These are phyloP conservation scores for Betula pendula DNA, from an alignment of 306 rosid genomes.

Conservation along the genomic window DNA sequence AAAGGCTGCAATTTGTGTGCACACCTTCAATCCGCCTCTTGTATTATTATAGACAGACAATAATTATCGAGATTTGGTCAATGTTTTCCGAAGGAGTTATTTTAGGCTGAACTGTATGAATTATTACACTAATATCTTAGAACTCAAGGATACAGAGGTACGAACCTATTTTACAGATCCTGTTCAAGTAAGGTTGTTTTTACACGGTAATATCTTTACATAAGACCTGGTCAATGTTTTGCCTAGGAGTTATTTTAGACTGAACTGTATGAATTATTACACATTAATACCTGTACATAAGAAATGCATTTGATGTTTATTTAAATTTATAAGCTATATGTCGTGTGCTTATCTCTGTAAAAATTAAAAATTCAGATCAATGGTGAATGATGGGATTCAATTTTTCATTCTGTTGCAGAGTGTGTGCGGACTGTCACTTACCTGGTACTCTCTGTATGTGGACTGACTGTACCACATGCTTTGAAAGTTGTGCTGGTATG, in stretches of 20 bases:
- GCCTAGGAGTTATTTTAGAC: too few relatives aligned
- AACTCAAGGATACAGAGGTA: too few relatives aligned
- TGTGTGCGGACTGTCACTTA: slow-evolving; percentile 97
- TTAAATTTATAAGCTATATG: neutral
- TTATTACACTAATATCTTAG: too few relatives aligned
- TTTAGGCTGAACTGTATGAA: slow-evolving; percentile 1
- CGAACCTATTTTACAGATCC: too few relatives aligned
- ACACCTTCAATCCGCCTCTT: neutral
- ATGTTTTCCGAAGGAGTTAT: neutral
- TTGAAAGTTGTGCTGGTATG: slow-evolving; percentile 96
- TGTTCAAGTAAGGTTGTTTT: neutral
- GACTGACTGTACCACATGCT: slow-evolving; percentile 98
- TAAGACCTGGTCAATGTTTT: too few relatives aligned
- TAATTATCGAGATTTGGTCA: neutral
- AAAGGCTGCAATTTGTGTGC: neutral
- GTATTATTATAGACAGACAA: neutral
- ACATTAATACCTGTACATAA: neutral
- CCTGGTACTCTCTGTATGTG: slow-evolving; percentile 99
- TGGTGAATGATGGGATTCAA: slow-evolving; percentile 23
- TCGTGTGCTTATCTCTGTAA: neutral
- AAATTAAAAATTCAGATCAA: neutral
- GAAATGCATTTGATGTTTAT: neutral
- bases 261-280: too few relatives aligned
- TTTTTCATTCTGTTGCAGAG: slow-evolving; percentile 50
- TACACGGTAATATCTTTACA: neutral